Evolutionary conservation across 306 rosid species (phyloP).

Genomic region (Ceratonia siliqua): DNA sequence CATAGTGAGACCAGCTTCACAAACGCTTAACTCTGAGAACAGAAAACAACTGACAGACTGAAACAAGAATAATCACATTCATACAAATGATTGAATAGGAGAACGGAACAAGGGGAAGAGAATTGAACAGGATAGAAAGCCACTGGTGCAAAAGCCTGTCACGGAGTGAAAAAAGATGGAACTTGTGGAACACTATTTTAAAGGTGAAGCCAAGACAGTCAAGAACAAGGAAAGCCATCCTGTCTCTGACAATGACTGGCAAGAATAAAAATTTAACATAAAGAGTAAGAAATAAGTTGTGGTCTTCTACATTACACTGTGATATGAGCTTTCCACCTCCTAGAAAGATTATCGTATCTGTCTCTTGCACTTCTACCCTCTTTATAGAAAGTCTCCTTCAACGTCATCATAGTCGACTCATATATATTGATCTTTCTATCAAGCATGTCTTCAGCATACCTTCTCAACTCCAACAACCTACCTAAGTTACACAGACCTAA

Average conservation of each 20-base stretch:
- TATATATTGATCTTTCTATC: conserved; percentile 49
- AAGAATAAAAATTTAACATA: not conserved
- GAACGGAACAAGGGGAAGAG: not conserved
- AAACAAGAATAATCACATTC: not conserved
- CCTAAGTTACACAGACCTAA: conserved; percentile 59
- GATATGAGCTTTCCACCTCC: conserved; percentile 54
- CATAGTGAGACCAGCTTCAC: conserved; percentile 12
- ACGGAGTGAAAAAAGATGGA: conserved; percentile 17
- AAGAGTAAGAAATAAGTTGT: not conserved
- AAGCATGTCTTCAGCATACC: conserved; percentile 54
- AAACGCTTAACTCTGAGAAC: not conserved
- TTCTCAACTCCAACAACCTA: conserved; percentile 56
- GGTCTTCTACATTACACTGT: conserved; percentile 22
- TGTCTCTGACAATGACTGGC: not conserved
- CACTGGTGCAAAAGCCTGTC: not conserved
- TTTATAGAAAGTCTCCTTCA: conserved; percentile 55
- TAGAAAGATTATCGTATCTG: conserved; percentile 51
- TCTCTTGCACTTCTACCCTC: conserved; percentile 62
- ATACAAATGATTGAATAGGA: not conserved
- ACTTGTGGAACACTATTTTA: not conserved
- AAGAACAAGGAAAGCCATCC: conserved; percentile 23
- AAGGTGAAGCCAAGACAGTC: conserved; percentile 22
- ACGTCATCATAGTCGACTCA: conserved; percentile 57
- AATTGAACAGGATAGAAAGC: conserved; percentile 16
- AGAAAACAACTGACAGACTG: not conserved